A percentile compares a stretch with the other conserved stretches of the same genome.
phyloP scores from a whole-genome alignment of 139 green algal genomes.

The Coccomyxa sp. region DNA sequence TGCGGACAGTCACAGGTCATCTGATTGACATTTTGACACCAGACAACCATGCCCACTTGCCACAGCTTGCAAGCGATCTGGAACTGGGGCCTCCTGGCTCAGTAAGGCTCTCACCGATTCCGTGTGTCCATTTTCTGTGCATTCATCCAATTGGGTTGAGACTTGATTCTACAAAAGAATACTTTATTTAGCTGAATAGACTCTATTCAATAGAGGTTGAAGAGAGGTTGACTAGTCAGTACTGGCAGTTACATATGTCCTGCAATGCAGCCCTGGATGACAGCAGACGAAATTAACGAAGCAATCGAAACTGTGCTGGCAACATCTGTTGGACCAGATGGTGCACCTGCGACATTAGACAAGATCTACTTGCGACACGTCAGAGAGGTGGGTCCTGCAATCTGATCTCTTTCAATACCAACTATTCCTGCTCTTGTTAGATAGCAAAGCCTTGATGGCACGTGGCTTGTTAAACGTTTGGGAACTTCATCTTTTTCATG shows the following conservation, averaged over 20 bases:
- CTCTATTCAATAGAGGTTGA: too few relatives aligned
- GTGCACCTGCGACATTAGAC: not conserved
- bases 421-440: not conserved
- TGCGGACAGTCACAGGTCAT: not conserved
- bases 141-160: not conserved
- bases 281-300: not conserved
- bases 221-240: too few relatives aligned
- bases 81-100: not conserved
- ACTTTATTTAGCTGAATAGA: too few relatives aligned
- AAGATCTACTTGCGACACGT: not conserved
- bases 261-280: not conserved
- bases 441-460: not conserved
- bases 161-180: not conserved
- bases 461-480: not conserved
- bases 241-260: not conserved
- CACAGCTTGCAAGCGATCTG: not conserved
- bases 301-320: not conserved
- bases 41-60: not conserved
- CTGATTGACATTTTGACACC: not conserved
- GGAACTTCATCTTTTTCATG: not conserved
- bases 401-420: not conserved
- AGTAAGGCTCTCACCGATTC: not conserved
- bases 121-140: not conserved
- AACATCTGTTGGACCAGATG: not conserved
- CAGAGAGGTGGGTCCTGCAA: not conserved